Conservation (phyloP, 2,329 filamentous ascomycete genomes). For the Ceratocystis smalleyi region DNA sequence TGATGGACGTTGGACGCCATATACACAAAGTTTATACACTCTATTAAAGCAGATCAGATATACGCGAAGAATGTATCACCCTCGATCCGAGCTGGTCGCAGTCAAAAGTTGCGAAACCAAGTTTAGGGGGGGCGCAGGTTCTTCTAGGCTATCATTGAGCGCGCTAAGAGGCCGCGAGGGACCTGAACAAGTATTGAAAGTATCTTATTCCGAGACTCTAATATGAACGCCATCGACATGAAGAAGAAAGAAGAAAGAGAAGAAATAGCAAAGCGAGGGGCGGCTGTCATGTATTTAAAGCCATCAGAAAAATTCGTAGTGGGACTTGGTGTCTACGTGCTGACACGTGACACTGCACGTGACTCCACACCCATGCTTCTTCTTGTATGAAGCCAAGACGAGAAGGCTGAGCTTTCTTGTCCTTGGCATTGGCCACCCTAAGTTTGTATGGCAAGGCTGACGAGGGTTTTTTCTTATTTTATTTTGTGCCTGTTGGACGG, state of each 20-base stretch:
- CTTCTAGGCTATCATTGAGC: slow-evolving; percentile 96
- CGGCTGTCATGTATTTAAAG: slow-evolving; percentile 11
- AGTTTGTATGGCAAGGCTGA: slow-evolving; percentile 15
- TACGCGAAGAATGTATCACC: slow-evolving; percentile 17
- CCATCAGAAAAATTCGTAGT: slow-evolving; percentile 8
- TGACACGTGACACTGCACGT: slow-evolving; percentile 1
- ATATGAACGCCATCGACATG: slow-evolving; percentile 82
- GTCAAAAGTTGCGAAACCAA: slow-evolving; percentile 37
- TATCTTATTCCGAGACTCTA: slow-evolving; percentile 97
- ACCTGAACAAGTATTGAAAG: slow-evolving; percentile 86
- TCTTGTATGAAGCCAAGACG: neutral
- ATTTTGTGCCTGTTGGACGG: neutral
- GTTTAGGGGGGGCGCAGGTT: slow-evolving; percentile 52
- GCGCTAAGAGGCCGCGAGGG: slow-evolving; percentile 68
- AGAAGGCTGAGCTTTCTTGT: slow-evolving; percentile 5
- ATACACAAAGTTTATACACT: neutral
- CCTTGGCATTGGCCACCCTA: neutral
- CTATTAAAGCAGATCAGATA: neutral
- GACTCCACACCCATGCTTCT: neutral
- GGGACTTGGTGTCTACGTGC: neutral
- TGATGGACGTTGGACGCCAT: neutral
- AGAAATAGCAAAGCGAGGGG: slow-evolving; percentile 12
- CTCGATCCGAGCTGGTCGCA: slow-evolving; percentile 26
- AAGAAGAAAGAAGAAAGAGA: slow-evolving; percentile 37
- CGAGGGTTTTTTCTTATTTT: neutral